Evolutionary conservation across 2,329 filamentous ascomycete species (phyloP).

Genomic region (Colletotrichum salicis): DNA sequence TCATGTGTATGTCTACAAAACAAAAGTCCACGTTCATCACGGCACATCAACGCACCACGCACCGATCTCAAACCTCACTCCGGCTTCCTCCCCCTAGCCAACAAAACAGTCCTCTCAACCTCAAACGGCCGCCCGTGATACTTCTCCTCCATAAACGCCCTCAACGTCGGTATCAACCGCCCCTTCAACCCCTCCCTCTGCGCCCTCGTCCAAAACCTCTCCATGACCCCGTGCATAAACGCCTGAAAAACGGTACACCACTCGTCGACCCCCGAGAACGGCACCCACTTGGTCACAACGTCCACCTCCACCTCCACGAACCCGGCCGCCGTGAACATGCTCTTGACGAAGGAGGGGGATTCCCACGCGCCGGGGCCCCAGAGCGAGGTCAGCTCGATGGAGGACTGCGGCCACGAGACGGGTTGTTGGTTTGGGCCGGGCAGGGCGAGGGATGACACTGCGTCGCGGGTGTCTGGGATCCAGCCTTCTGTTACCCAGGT

Average conservation of each 20-base stretch:
- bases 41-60: not conserved
- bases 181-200: conserved; percentile 7
- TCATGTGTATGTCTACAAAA: no score
- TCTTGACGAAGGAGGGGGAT: not conserved
- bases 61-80: not conserved
- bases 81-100: conserved; percentile 15
- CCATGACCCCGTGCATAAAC: conserved; percentile 5
- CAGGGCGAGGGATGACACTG: not conserved
- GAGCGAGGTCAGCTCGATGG: conserved; percentile 5
- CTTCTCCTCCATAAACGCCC: conserved; percentile 7
- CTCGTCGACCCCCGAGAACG: not conserved
- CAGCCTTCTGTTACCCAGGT: conserved; percentile 15
- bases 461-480: conserved; percentile 11
- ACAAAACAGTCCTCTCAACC: conserved; percentile 14
- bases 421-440: not conserved
- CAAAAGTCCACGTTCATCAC: no score
- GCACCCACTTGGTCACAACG: conserved; percentile 6
- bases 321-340: conserved; percentile 12
- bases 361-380: conserved; percentile 17
- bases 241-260: conserved; percentile 10
- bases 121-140: not conserved
- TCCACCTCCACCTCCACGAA: conserved; percentile 20
- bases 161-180: conserved; percentile 4
- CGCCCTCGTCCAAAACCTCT: conserved; percentile 13
- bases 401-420: conserved; percentile 13